Conservation (phyloP, 2,329 filamentous ascomycete species). For the Epichloe uncinata region DNA sequence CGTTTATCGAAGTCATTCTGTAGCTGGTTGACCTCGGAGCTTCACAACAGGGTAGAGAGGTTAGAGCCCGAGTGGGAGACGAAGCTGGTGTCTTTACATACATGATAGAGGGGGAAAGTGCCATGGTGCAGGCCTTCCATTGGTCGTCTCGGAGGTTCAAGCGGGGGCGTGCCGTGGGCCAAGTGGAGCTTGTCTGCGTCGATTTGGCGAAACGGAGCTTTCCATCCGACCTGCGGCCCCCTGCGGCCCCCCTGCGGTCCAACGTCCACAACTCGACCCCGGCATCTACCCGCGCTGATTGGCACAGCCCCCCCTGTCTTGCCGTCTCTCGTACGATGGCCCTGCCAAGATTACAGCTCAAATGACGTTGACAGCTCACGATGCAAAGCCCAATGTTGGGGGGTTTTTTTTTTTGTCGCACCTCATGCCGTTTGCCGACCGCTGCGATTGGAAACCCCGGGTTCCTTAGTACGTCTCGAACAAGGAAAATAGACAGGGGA, state of each 20-base stretch:
- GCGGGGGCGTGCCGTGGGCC: too few species aligned
- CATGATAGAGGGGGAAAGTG: too few species aligned
- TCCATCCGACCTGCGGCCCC: neutral
- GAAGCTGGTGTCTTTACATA: too few species aligned
- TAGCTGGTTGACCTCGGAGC: too few species aligned
- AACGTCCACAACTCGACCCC: neutral
- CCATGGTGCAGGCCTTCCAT: too few species aligned
- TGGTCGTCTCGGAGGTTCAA: too few species aligned
- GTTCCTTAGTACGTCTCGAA: neutral
- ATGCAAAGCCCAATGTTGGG: neutral
- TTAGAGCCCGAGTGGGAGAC: too few species aligned
- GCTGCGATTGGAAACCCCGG: neutral
- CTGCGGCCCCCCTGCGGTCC: too few species aligned
- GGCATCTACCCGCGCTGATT: neutral
- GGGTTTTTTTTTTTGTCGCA: neutral
- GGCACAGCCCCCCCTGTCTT: neutral
- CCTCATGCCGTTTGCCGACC: neutral
- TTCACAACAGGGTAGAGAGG: too few species aligned
- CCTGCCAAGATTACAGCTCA: neutral
- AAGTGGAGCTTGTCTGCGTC: too few species aligned
- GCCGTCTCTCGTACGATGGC: neutral
- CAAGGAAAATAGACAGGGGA: neutral
- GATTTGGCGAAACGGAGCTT: neutral
- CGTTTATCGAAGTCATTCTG: constrained; percentile 34
- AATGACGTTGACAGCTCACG: constrained; percentile 1